Evolutionary conservation across 176 grass and related monocot genomes (phyloP).

Genomic region (Triticum dicoccoides): DNA sequence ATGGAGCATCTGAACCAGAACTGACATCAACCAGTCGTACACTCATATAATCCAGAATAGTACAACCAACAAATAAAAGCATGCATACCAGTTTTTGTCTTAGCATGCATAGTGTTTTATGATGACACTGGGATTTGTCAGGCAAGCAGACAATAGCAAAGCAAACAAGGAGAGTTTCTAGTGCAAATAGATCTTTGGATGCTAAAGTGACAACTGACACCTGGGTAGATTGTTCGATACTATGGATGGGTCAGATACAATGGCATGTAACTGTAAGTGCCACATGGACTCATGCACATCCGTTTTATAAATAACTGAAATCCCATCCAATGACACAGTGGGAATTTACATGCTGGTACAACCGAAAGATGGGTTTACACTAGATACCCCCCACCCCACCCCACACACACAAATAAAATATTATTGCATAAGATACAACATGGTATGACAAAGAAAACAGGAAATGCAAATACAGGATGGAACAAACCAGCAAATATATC

Average conservation of each 20-base stretch:
- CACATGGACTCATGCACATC: not conserved
- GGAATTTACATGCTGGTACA: not conserved
- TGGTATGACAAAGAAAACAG: not conserved
- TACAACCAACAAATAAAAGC: not conserved
- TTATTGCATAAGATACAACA: not conserved
- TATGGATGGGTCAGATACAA: too few species aligned
- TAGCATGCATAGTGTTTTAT: not conserved
- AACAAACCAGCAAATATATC: slow-evolving; percentile 96
- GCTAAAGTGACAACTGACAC: not conserved
- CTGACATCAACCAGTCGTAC: not conserved
- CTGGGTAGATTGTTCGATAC: too few species aligned
- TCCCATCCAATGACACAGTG: not conserved
- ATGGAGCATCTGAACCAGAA: not conserved
- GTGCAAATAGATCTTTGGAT: not conserved
- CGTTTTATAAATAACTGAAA: not conserved
- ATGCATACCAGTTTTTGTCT: not conserved
- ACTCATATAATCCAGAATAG: not conserved
- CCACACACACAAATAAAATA: too few species aligned
- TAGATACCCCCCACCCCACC: too few species aligned
- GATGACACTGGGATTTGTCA: not conserved
- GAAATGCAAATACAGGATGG: slow-evolving; percentile 10
- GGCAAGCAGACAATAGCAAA: not conserved
- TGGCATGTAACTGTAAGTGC: not conserved
- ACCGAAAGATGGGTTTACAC: not conserved
- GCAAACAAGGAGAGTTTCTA: not conserved